Evolutionary conservation across 768 basidiomycete genomes (phyloP).

Genomic region (Ramaria sp.): DNA sequence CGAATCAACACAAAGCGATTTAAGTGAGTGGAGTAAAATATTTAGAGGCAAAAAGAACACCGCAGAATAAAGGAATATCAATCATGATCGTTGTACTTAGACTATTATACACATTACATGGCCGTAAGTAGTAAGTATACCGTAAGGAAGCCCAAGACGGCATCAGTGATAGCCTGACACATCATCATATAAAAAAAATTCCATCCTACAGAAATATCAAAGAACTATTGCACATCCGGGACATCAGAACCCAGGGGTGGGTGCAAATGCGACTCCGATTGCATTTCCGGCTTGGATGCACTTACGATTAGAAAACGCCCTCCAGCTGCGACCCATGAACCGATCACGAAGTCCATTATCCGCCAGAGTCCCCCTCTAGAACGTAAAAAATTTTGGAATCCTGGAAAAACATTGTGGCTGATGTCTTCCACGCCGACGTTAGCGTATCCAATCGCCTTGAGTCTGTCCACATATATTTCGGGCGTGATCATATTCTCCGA

Average conservation of each 20-base stretch:
- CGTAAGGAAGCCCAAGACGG: no score
- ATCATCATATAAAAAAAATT: no score
- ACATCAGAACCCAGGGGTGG: not conserved
- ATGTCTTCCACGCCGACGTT: constrained; percentile 49
- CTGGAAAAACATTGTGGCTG: constrained; percentile 45
- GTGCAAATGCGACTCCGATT: not conserved
- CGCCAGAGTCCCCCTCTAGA: constrained; percentile 32
- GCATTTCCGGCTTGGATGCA: constrained; percentile 11
- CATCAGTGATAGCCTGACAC: no score
- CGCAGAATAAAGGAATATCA: no score
- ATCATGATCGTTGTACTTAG: no score
- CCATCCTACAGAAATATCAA: no score
- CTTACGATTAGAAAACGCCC: constrained; percentile 40
- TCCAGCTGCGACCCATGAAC: constrained; percentile 27
- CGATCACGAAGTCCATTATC: constrained; percentile 29
- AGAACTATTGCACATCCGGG: not conserved
- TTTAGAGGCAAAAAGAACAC: no score
- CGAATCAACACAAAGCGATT: no score
- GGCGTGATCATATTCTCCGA: constrained; percentile 36
- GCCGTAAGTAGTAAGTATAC: no score
- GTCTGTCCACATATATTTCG: constrained; percentile 31
- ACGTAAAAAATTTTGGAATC: constrained; percentile 41
- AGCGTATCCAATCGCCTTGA: constrained; percentile 41
- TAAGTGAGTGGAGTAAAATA: no score
- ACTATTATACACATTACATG: no score